phyloP scores from a whole-genome alignment of 805 yeast genomes.

The Wickerhamiella dianesei region DNA sequence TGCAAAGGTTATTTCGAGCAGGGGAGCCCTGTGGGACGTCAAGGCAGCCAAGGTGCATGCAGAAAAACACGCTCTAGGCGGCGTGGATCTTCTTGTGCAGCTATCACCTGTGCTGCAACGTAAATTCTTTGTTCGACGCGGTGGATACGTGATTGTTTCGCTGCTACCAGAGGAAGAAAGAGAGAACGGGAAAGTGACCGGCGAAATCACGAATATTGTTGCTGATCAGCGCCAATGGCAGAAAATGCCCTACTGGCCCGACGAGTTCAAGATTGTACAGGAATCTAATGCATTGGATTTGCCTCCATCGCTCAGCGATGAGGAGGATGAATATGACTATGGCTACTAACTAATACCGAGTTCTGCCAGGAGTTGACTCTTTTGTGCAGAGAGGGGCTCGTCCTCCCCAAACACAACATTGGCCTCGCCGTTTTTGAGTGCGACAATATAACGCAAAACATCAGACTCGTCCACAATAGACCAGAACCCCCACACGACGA shows the following conservation, averaged over 20 bases:
- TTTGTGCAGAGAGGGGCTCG: not conserved
- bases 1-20: not conserved
- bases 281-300: conserved; percentile 16
- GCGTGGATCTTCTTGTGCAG: conserved; percentile 18
- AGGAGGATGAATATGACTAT: conserved; percentile 14
- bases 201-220: conserved; percentile 25
- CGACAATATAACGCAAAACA: not conserved
- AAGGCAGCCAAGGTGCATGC: not conserved
- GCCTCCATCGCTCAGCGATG: conserved; percentile 21
- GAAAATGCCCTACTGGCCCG: conserved; percentile 23
- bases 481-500: not conserved
- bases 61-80: not conserved
- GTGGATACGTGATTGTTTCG: conserved; percentile 24
- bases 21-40: conserved; percentile 1
- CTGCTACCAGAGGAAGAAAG: conserved; percentile 10
- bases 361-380: not conserved
- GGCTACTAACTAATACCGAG: not conserved
- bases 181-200: conserved; percentile 19
- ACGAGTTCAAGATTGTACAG: conserved; percentile 19
- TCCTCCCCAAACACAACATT: not conserved
- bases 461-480: not conserved
- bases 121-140: conserved; percentile 26
- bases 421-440: not conserved
- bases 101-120: conserved; percentile 26
- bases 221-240: conserved; percentile 25